A percentile compares a stretch with the other conserved stretches of the same genome.
Evolutionary conservation across 371 early-diverging fungal species (phyloP).

Genomic region (Apophysomyces ossiformis): DNA sequence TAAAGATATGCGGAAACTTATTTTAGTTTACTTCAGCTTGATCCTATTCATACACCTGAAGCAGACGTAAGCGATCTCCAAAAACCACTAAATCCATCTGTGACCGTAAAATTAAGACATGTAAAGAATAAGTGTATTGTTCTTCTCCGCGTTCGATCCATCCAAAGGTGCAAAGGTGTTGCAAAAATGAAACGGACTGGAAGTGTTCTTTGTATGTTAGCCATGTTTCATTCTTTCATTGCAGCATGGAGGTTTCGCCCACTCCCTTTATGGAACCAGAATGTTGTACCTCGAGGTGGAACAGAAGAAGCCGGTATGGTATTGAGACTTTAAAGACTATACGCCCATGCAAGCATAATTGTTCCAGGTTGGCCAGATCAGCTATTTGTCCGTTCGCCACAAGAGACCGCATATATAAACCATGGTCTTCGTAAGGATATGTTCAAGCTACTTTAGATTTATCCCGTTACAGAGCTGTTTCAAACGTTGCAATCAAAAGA

Average conservation of each 20-base stretch:
- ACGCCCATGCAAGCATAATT: background rate
- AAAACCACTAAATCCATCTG: background rate
- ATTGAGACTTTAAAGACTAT: background rate
- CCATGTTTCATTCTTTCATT: background rate
- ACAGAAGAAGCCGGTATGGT: background rate
- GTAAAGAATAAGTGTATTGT: too few species aligned
- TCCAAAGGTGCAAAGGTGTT: too few species aligned
- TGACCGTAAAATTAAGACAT: too few species aligned
- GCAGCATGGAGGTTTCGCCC: background rate
- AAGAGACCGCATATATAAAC: background rate
- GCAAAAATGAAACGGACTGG: too few species aligned
- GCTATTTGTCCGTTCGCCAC: background rate
- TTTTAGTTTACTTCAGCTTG: too few species aligned
- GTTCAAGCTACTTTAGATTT: background rate
- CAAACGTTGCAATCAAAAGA: conserved; percentile 14
- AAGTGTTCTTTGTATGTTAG: background rate
- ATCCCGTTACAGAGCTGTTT: conserved; percentile 13
- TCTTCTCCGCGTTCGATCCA: too few species aligned
- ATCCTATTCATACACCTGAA: background rate
- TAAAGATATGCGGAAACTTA: too few species aligned
- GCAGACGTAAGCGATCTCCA: background rate
- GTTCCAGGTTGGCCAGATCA: background rate
- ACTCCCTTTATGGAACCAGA: background rate
- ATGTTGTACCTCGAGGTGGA: background rate
- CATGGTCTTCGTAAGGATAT: background rate